Percentiles rank a stretch among this genome's conserved stretches.
phyloP scores from a whole-genome alignment of 1,139 yeast species.

The Pichia sp. region DNA sequence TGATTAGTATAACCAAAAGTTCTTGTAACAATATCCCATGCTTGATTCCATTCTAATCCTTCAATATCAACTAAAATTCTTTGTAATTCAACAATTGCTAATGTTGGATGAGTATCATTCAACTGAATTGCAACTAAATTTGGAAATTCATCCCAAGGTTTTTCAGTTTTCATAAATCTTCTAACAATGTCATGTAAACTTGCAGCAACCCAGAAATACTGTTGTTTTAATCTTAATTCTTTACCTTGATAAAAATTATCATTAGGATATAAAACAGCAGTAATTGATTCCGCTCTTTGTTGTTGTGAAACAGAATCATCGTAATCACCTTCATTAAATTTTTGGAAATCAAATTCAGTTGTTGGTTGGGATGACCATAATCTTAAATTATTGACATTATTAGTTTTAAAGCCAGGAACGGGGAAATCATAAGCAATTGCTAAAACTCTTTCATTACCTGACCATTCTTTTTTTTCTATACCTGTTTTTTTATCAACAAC shows the following conservation, averaged over 20 bases:
- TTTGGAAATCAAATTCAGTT: conserved; percentile 83
- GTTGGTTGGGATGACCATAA: conserved; percentile 91
- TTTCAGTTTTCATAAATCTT: conserved; percentile 75
- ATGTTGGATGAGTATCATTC: conserved; percentile 92
- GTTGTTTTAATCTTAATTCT: conserved; percentile 89
- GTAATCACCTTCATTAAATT: conserved; percentile 90
- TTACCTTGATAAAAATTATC: conserved; percentile 90
- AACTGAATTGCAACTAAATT: conserved; percentile 88
- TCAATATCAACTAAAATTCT: conserved; percentile 82
- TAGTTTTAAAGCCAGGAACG: conserved; percentile 82
- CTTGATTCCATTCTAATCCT: conserved; percentile 71
- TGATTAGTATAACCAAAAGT: conserved; percentile 94
- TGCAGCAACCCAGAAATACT: conserved; percentile 96
- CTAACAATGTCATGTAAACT: conserved; percentile 87
- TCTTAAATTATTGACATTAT: conserved; percentile 82
- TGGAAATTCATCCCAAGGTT: conserved; percentile 78
- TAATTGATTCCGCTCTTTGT: conserved; percentile 85
- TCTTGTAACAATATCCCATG: conserved; percentile 76
- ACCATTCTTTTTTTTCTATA: conserved; percentile 61
- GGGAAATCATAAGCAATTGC: conserved; percentile 95
- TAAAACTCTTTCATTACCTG: conserved; percentile 80
- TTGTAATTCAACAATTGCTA: conserved; percentile 86
- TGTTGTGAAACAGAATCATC: conserved; percentile 77
- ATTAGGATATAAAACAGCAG: conserved; percentile 88
- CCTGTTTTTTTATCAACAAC: conserved; percentile 44